A percentile compares a stretch with the other conserved stretches of the same genome.
Conservation (phyloP, 108 stramenopile species). For the Stephanodiscus triporus region DNA sequence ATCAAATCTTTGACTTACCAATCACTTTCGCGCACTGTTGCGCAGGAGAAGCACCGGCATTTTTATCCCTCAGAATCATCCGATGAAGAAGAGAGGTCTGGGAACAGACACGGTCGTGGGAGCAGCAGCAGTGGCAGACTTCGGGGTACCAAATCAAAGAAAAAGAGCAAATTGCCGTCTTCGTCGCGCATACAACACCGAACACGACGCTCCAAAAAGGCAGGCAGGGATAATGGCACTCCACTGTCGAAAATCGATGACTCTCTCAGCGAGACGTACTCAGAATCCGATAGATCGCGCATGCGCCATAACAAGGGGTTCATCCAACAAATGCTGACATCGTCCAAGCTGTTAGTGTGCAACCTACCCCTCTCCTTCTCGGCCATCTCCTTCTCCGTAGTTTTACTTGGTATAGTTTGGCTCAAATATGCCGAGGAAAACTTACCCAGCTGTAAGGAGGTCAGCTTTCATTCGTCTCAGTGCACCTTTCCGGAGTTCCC, state of each 20-base stretch:
- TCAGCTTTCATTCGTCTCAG: conserved; percentile 40
- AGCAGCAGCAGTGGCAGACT: conserved; percentile 4
- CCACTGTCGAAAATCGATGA: conserved; percentile 12
- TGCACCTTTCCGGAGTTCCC: conserved; percentile 50
- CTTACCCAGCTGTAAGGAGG: conserved; percentile 38
- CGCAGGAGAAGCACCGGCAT: conserved; percentile 14
- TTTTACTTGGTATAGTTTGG: conserved; percentile 77
- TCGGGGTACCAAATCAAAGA: conserved; percentile 13
- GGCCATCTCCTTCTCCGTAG: conserved; percentile 71
- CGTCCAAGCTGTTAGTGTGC: conserved; percentile 55
- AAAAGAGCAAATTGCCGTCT: neutral
- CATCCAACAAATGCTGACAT: conserved; percentile 7
- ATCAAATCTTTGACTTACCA: neutral
- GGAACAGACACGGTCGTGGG: neutral
- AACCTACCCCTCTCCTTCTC: conserved; percentile 80
- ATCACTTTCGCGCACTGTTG: neutral
- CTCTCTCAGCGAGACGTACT: conserved; percentile 18
- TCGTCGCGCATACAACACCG: neutral
- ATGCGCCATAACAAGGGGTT: neutral
- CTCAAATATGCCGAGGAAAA: conserved; percentile 66
- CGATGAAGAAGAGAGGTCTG: conserved; percentile 19
- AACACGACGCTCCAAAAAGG: neutral
- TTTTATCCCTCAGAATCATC: conserved; percentile 24
- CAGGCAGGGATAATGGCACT: conserved; percentile 16
- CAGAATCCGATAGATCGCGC: conserved; percentile 24